phyloP scores from a whole-genome alignment of 179 eudicot genomes.

The Camellia oleifera region DNA sequence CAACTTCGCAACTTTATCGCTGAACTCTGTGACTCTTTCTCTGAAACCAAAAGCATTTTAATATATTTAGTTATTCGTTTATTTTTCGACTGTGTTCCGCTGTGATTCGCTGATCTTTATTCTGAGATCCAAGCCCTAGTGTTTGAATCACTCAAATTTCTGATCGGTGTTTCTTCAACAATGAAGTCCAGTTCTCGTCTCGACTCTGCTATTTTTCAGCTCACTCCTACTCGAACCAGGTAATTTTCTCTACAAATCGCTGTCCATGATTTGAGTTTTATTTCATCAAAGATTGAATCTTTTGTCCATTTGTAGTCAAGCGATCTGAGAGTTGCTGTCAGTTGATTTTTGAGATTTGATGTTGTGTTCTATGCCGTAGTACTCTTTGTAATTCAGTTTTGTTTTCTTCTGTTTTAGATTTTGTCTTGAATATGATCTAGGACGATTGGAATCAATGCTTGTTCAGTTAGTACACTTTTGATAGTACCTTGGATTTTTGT shows the following conservation, averaged over 20 bases:
- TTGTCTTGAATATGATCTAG: not conserved
- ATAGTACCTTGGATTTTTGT: not conserved
- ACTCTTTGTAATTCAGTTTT: not conserved
- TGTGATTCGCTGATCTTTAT: not conserved
- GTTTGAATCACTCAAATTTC: not conserved
- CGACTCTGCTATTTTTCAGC: slow-evolving; percentile 80
- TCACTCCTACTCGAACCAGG: slow-evolving; percentile 99
- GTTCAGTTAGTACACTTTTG: not conserved
- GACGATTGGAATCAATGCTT: not conserved
- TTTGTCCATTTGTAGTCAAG: not conserved
- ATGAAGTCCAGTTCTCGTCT: slow-evolving; percentile 76
- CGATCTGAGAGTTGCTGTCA: slow-evolving; percentile 11
- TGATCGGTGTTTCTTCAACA: slow-evolving; percentile 11
- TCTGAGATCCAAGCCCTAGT: slow-evolving; percentile 6
- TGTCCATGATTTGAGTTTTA: no score
- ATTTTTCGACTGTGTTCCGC: not conserved
- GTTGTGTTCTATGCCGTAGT: not conserved
- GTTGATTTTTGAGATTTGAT: not conserved
- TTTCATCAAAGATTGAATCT: not conserved
- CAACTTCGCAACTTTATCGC: not conserved
- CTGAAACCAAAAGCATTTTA: not conserved
- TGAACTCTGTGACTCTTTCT: not conserved
- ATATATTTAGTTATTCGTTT: not conserved
- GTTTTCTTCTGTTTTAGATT: not conserved
- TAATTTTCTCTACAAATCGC: slow-evolving; percentile 12